Conservation (phyloP, 768 basidiomycete genomes). For the Leccinellum luteum region DNA sequence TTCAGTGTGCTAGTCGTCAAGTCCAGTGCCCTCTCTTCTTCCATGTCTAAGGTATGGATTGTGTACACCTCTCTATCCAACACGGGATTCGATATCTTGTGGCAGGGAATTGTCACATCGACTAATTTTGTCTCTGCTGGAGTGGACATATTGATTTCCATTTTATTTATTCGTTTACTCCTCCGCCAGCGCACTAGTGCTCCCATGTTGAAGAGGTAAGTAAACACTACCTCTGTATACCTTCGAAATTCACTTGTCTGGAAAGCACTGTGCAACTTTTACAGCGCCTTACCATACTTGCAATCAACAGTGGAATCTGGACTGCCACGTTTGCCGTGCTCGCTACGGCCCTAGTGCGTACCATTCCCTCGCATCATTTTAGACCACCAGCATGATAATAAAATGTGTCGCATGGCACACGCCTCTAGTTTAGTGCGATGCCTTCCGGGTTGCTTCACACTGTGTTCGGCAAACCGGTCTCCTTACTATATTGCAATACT, state of each 20-base stretch:
- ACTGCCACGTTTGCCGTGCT: not conserved
- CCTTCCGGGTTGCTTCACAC: not conserved
- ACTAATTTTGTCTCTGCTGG: not conserved
- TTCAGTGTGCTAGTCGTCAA: not conserved
- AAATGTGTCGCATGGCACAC: too few species aligned
- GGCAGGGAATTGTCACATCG: not conserved
- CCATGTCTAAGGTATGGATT: not conserved
- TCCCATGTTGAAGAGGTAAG: not conserved
- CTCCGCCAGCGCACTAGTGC: not conserved
- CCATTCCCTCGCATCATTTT: not conserved
- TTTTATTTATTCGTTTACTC: not conserved
- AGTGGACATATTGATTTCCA: not conserved
- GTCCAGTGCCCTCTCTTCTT: not conserved
- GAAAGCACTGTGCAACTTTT: not conserved
- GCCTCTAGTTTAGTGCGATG: not conserved
- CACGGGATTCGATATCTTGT: not conserved
- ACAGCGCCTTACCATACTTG: not conserved
- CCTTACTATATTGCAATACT: not conserved
- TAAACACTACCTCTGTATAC: not conserved
- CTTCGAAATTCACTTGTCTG: not conserved
- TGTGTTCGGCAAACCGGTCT: not conserved
- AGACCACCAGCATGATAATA: not conserved
- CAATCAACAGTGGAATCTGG: not conserved
- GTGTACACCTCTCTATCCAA: not conserved
- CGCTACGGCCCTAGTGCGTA: not conserved